Evolutionary conservation across 495 filamentous ascomycete genomes (phyloP).

Genomic region (Acidiella bohemica): DNA sequence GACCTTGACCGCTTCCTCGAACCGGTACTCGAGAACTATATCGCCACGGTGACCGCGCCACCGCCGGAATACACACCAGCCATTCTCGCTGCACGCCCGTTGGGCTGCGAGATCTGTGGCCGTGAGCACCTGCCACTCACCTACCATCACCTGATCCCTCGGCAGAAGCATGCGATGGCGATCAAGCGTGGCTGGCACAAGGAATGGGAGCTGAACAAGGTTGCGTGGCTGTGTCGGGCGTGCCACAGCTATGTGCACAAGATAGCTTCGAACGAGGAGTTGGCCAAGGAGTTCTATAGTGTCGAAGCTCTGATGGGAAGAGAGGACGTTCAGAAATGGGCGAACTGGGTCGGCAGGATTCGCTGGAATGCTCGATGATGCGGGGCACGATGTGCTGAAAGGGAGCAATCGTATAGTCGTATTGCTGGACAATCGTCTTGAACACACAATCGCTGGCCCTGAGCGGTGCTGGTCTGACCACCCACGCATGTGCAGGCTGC

Average conservation of each 20-base stretch:
- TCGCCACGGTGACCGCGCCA: constrained; percentile 37
- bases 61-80: constrained; percentile 41
- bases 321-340: constrained; percentile 62
- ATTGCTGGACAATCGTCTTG: too few relatives aligned
- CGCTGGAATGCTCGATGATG: constrained; percentile 36
- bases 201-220: constrained; percentile 58
- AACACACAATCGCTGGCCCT: too few relatives aligned
- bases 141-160: constrained; percentile 77
- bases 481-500: too few relatives aligned
- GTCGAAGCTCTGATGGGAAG: constrained; percentile 54
- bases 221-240: constrained; percentile 80
- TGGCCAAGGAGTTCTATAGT: constrained; percentile 50
- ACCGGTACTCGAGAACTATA: constrained; percentile 47
- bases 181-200: constrained; percentile 71
- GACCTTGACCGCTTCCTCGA: constrained; percentile 44
- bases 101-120: constrained; percentile 70
- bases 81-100: constrained; percentile 32
- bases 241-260: constrained; percentile 80
- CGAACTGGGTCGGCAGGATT: constrained; percentile 35
- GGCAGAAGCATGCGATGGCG: constrained; percentile 62
- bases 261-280: constrained; percentile 62
- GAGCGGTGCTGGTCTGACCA: too few relatives aligned
- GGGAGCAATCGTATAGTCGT: too few relatives aligned
- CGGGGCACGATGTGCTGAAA: constrained; percentile 6
- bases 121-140: constrained; percentile 57